These are phyloP conservation scores for Petunia hybrid DNA, from an alignment of 305 asterid genomes.

Conservation along the genomic window DNA sequence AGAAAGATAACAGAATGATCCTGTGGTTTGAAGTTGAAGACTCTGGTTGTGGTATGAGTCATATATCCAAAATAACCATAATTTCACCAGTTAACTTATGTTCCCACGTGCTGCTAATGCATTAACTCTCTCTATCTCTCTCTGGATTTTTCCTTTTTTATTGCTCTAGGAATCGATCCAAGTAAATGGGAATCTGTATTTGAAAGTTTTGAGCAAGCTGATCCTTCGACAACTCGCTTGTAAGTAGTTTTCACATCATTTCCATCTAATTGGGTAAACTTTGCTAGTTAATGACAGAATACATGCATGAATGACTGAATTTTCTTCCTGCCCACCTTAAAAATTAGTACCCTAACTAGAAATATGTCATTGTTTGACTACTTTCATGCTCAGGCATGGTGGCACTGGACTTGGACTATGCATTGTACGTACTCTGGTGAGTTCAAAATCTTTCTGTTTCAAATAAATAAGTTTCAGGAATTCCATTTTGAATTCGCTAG, in stretches of 20 bases:
- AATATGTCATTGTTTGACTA: conserved; percentile 12
- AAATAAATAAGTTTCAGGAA: neutral
- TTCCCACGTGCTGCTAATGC: conserved; percentile 30
- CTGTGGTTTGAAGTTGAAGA: conserved; percentile 95
- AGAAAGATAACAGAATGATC: conserved; percentile 64
- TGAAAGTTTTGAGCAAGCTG: conserved; percentile 98
- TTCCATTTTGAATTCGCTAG: neutral
- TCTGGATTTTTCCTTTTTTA: conserved; percentile 21
- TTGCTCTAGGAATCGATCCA: conserved; percentile 72
- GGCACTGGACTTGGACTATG: conserved; percentile 98
- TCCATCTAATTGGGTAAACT: conserved; percentile 9
- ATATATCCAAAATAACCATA: conserved; percentile 28
- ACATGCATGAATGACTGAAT: conserved; percentile 25
- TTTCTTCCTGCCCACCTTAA: conserved; percentile 1
- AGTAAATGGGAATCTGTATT: conserved; percentile 96
- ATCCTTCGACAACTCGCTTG: conserved; percentile 95
- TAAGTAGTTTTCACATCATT: conserved; percentile 46
- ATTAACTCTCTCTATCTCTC: conserved; percentile 14
- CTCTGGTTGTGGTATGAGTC: conserved; percentile 83
- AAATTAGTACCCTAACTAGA: neutral
- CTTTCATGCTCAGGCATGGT: conserved; percentile 71
- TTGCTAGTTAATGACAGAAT: neutral
- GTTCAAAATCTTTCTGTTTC: conserved; percentile 35
- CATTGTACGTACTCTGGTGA: conserved; percentile 93
- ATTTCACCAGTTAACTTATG: neutral